phyloP scores from a whole-genome alignment of 78 protist genomes.

The Tieghemostelium lacteum region DNA sequence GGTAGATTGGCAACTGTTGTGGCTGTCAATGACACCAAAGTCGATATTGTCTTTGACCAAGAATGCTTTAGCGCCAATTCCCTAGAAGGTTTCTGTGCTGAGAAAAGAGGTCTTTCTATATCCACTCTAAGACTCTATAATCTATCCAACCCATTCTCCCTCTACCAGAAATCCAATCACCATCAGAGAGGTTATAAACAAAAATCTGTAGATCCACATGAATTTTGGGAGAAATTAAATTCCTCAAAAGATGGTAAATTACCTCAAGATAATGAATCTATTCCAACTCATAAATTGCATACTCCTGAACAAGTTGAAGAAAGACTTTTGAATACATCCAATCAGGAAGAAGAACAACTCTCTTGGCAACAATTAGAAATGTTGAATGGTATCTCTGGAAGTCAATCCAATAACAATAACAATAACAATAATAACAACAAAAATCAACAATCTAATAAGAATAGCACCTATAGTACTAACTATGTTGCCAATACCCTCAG shows the following conservation, averaged over 20 bases:
- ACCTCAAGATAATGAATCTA: neutral
- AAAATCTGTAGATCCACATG: constrained; percentile 15
- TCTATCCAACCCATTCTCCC: constrained; percentile 18
- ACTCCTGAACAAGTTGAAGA: neutral
- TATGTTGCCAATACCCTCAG: neutral
- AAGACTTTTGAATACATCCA: neutral
- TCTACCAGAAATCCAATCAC: neutral
- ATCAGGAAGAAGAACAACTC: neutral
- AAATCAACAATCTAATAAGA: neutral
- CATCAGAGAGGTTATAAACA: neutral
- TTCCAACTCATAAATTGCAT: neutral
- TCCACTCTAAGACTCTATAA: constrained; percentile 46
- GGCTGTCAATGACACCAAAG: constrained; percentile 43
- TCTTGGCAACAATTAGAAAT: constrained; percentile 40
- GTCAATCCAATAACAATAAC: neutral
- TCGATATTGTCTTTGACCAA: constrained; percentile 42
- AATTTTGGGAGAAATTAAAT: constrained; percentile 42
- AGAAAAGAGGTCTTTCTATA: constrained; percentile 60
- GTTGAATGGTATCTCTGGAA: neutral
- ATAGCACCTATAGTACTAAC: neutral
- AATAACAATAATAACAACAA: neutral
- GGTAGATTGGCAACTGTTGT: constrained; percentile 60
- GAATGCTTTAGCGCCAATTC: constrained; percentile 40
- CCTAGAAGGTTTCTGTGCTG: constrained; percentile 45
- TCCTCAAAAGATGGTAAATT: neutral